These are phyloP conservation scores for Carex cristatella DNA, from an alignment of 176 grass and related monocot genomes.

Conservation along the genomic window DNA sequence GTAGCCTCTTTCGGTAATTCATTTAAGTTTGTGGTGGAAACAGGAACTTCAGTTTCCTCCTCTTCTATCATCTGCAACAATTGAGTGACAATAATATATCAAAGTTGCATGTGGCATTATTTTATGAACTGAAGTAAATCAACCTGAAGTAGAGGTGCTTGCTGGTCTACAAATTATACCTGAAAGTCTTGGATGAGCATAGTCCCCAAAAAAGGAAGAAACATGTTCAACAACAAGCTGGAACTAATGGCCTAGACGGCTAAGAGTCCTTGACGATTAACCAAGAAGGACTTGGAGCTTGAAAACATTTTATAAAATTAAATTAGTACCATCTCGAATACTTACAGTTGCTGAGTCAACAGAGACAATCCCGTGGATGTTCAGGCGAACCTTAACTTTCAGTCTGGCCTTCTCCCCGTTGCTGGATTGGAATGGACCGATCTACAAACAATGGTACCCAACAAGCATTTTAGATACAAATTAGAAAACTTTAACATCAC, in stretches of 20 bases:
- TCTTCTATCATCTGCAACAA: constrained; percentile 71
- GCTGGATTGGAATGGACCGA: constrained; percentile 72
- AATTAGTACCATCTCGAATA: background rate
- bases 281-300: background rate
- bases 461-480: background rate
- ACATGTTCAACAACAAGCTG: background rate
- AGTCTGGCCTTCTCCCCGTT: constrained; percentile 65
- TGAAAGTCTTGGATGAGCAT: background rate
- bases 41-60: constrained; percentile 64
- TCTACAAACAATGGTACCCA: constrained; percentile 28
- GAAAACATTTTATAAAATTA: background rate
- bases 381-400: constrained; percentile 78
- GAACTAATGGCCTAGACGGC: background rate
- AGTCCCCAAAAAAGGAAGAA: background rate
- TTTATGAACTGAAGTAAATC: background rate
- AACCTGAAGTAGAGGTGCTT: background rate
- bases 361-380: constrained; percentile 81
- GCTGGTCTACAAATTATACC: background rate
- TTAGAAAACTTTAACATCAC: background rate
- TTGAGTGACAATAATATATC: background rate
- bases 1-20: constrained; percentile 41
- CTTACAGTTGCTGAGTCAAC: constrained; percentile 78
- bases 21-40: constrained; percentile 29
- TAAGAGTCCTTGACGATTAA: background rate
- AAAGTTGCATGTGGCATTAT: background rate